Evolutionary conservation across 2,329 filamentous ascomycete genomes (phyloP).

Genomic region (Exserohilum rostratum): DNA sequence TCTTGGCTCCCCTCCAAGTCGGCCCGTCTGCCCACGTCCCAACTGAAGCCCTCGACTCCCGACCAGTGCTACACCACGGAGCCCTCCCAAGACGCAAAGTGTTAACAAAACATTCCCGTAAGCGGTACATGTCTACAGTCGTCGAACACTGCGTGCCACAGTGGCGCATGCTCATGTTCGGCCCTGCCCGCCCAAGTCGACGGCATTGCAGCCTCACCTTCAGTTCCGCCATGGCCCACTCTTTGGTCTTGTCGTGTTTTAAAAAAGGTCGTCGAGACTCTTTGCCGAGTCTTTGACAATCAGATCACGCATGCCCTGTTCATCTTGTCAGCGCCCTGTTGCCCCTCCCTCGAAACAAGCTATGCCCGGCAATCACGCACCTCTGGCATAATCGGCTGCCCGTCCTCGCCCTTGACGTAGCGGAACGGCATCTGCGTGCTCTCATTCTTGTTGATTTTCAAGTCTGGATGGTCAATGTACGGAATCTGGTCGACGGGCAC

Average conservation of each 20-base stretch:
- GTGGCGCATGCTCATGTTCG: conserved; percentile 37
- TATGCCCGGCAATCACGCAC: conserved; percentile 57
- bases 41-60: conserved; percentile 14
- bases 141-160: conserved; percentile 47
- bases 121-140: conserved; percentile 20
- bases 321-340: conserved; percentile 28
- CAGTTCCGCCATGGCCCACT: not conserved
- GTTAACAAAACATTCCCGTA: conserved; percentile 23
- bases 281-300: conserved; percentile 95
- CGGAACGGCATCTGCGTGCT: conserved; percentile 98
- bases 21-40: conserved; percentile 11
- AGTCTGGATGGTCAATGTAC: conserved; percentile 86
- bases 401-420: conserved; percentile 79
- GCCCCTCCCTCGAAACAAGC: conserved; percentile 14
- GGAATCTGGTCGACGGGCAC: conserved; percentile 78
- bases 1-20: not conserved
- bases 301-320: conserved; percentile 88
- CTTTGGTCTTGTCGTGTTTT: conserved; percentile 1
- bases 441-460: conserved; percentile 88
- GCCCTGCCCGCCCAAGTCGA: conserved; percentile 4
- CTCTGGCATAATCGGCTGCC: conserved; percentile 87
- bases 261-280: conserved; percentile 84
- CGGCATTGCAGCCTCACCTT: too few relatives aligned
- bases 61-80: conserved; percentile 19
- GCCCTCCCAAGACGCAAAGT: conserved; percentile 11